Base-by-base conservation (phyloP, 75 land plant species). In the Gnetum montanum region DNA sequence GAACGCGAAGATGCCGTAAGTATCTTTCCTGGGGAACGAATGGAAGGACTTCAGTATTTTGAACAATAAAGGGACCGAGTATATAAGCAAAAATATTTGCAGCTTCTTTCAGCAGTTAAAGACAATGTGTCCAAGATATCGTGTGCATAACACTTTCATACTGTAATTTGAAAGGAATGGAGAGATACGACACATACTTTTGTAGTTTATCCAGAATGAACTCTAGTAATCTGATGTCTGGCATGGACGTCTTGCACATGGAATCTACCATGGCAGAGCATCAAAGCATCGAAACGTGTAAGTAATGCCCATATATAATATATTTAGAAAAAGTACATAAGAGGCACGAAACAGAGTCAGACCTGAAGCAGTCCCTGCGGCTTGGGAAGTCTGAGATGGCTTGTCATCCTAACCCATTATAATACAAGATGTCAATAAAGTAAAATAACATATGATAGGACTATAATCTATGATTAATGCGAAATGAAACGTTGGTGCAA, bases 1-100 rank as follows among this genome's bases (percentile, higher is more conserved):
- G 24, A 87, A 82, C 4, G 93, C 70, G 63, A 77, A 90, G 16
- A 81, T 93, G 24, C 83, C 83, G 49, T 90, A 90, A 8, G 76
- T 80, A 52, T 87, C 97, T 48, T 90, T 90, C 68, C 93, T 90
- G 84, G 25, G 22, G 8, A 5, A 36, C 26, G 2, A 15, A 13
- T 0, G 2, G 4, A 15, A 40, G 43, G 23, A 10, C 13, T 20
- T 24, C 26, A 31, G 70, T 22, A 37, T 16, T 25, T 33, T 19
- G 19, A 50, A 33, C 18, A 34, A 43, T 37, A 16, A 18, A 44
- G n/a, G 27, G n/a, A n/a, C n/a, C n/a, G n/a, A n/a, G n/a, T n/a
- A n/a, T n/a, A n/a, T n/a, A n/a, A n/a, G 4, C 19, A 27, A 15
- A 54, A 48, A 22, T 15, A 2, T 29, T 23, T 26, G 13, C 24